phyloP scores from a whole-genome alignment of 495 filamentous ascomycete genomes.

The Penicillium chermesinum region DNA sequence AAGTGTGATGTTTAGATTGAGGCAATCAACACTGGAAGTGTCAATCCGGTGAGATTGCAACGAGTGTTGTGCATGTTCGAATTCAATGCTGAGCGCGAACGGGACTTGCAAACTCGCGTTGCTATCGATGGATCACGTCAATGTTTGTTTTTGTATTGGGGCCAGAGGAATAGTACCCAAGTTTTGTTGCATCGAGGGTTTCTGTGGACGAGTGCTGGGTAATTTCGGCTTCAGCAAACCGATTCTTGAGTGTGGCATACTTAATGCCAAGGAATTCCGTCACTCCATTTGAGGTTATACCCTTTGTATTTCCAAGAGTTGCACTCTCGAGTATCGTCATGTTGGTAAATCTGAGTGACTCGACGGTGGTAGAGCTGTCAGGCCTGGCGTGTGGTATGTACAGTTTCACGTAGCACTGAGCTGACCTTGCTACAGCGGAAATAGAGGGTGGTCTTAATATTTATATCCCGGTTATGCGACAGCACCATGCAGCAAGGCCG shows the following conservation, averaged over 20 bases:
- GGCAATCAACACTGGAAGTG: slow-evolving; percentile 34
- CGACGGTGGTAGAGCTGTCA: neutral
- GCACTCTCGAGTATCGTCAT: neutral
- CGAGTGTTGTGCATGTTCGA: slow-evolving; percentile 23
- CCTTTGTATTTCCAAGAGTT: slow-evolving; percentile 20
- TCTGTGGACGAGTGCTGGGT: slow-evolving; percentile 16
- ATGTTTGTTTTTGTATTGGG: too few relatives aligned
- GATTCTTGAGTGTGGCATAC: slow-evolving; percentile 30
- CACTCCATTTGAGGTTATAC: slow-evolving; percentile 17
- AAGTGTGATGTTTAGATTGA: slow-evolving; percentile 41
- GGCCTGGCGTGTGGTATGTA: neutral
- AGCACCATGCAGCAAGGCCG: too few relatives aligned
- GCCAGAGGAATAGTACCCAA: too few relatives aligned
- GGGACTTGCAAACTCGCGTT: slow-evolving; percentile 20
- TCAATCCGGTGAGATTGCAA: slow-evolving; percentile 25
- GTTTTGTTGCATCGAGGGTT: slow-evolving; percentile 23
- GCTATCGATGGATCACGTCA: too few relatives aligned
- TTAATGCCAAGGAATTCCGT: slow-evolving; percentile 31
- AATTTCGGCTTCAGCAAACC: slow-evolving; percentile 28
- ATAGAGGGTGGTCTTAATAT: too few relatives aligned
- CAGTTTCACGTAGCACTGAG: too few relatives aligned
- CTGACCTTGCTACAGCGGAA: too few relatives aligned
- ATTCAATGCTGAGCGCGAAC: slow-evolving; percentile 24
- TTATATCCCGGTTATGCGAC: too few relatives aligned
- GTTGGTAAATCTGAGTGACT: neutral